Conservation (phyloP, 202 grass and related monocot genomes). For the Schoenoplectus tabernaemontani region DNA sequence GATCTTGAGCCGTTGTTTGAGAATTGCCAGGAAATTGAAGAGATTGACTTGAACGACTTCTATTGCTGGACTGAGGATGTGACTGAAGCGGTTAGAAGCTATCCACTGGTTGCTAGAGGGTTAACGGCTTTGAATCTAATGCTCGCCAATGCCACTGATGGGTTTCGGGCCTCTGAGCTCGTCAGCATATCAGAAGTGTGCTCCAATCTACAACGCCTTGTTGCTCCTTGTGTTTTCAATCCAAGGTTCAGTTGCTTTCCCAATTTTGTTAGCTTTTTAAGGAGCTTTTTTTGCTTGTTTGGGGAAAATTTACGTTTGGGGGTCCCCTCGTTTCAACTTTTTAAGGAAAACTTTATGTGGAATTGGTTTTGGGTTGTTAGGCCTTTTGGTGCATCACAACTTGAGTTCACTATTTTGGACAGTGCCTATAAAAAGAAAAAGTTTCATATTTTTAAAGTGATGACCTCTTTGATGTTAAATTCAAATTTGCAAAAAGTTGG, state of each 20-base stretch:
- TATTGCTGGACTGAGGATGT: slow-evolving; percentile 99
- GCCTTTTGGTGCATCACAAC: not conserved
- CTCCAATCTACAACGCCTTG: slow-evolving; percentile 47
- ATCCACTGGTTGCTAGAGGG: slow-evolving; percentile 29
- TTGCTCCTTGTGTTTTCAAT: slow-evolving; percentile 72
- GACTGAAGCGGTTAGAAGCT: slow-evolving; percentile 32
- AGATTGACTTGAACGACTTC: slow-evolving; percentile 82
- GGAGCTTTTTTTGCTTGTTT: not conserved
- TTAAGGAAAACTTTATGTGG: not conserved
- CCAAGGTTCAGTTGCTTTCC: slow-evolving; percentile 23
- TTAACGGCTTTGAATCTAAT: slow-evolving; percentile 68
- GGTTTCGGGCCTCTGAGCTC: slow-evolving; percentile 68
- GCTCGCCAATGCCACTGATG: slow-evolving; percentile 63
- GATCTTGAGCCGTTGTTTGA: slow-evolving; percentile 65
- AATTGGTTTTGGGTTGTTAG: not conserved
- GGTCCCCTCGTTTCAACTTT: not conserved
- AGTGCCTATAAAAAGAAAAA: not conserved
- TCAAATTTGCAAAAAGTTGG: not conserved
- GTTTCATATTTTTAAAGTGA: not conserved
- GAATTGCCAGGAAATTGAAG: slow-evolving; percentile 29
- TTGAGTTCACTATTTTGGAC: slow-evolving; percentile 8
- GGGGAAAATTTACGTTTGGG: not conserved
- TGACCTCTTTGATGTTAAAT: not conserved
- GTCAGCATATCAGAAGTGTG: slow-evolving; percentile 41
- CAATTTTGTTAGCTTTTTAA: not conserved